These are phyloP conservation scores for Aspergillus aculeatinus DNA, from an alignment of 2,329 filamentous ascomycete genomes.

Conservation along the genomic window DNA sequence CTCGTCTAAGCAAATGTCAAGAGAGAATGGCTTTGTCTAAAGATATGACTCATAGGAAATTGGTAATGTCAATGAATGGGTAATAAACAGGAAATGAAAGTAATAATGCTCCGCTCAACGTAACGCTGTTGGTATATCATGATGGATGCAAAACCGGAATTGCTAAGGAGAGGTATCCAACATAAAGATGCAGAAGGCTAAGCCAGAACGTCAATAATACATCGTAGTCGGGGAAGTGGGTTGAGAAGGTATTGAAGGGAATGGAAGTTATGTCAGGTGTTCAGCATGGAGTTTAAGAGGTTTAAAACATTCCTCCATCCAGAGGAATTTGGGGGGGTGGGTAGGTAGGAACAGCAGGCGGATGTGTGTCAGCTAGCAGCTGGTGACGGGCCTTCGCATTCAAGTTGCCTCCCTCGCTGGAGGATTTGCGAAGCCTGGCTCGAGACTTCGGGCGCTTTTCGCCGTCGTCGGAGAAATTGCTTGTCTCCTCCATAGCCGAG, in stretches of 20 bases:
- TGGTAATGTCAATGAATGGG: constrained; percentile 6
- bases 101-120: constrained; percentile 17
- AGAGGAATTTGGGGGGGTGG: constrained; percentile 31
- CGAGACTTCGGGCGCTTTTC: constrained; percentile 38
- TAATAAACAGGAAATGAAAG: constrained; percentile 12
- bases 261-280: neutral
- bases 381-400: constrained; percentile 47
- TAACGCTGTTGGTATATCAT: constrained; percentile 24
- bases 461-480: constrained; percentile 46
- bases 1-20: neutral
- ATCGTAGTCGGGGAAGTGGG: constrained; percentile 4
- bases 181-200: constrained; percentile 7
- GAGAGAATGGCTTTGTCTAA: neutral
- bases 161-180: constrained; percentile 9
- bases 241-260: constrained; percentile 3
- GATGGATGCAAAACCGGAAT: constrained; percentile 12
- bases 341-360: constrained; percentile 35
- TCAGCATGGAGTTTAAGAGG: neutral
- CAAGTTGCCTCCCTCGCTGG: constrained; percentile 52
- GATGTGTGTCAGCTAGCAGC: constrained; percentile 27
- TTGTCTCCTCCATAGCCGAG: constrained; percentile 37
- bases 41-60: neutral
- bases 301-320: constrained; percentile 43
- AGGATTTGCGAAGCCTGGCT: constrained; percentile 48
- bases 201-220: constrained; percentile 10